Conservation (phyloP, 116 monocot species). For the Phalaenopsis hybrid region DNA sequence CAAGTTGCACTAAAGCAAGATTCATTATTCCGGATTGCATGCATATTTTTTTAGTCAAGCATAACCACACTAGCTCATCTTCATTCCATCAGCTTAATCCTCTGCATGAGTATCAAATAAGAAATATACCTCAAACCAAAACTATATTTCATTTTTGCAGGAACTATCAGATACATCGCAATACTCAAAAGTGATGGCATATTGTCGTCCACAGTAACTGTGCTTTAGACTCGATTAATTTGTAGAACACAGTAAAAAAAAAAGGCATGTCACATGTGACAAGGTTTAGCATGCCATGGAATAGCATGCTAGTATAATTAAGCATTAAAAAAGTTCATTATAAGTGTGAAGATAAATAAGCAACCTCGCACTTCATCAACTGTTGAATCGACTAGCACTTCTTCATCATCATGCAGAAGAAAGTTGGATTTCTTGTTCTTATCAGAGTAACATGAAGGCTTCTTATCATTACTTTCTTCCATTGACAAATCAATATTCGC, state of each 20-base stretch:
- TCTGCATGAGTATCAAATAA: not conserved
- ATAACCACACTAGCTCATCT: not conserved
- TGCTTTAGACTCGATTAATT: too few species aligned
- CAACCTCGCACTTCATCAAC: slow-evolving; percentile 2
- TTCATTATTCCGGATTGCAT: not conserved
- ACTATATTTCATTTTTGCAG: not conserved
- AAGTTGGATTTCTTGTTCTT: not conserved
- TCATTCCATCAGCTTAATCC: not conserved
- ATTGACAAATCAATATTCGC: not conserved
- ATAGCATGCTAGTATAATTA: not conserved
- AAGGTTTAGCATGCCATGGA: not conserved
- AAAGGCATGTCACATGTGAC: not conserved
- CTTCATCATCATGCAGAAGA: slow-evolving; percentile 1
- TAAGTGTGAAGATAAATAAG: not conserved
- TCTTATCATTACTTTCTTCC: not conserved
- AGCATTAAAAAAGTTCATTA: not conserved
- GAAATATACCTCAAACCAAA: not conserved
- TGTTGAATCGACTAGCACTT: not conserved
- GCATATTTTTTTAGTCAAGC: not conserved
- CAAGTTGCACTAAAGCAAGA: not conserved
- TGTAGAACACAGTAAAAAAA: not conserved
- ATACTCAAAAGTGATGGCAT: too few species aligned
- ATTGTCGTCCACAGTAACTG: too few species aligned
- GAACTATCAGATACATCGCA: too few species aligned
- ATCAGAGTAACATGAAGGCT: not conserved